Evolutionary conservation across 2,329 filamentous ascomycete genomes (phyloP), one percentile per base, ranked within the genome.

Genomic region (Microcyclosporella mali): DNA sequence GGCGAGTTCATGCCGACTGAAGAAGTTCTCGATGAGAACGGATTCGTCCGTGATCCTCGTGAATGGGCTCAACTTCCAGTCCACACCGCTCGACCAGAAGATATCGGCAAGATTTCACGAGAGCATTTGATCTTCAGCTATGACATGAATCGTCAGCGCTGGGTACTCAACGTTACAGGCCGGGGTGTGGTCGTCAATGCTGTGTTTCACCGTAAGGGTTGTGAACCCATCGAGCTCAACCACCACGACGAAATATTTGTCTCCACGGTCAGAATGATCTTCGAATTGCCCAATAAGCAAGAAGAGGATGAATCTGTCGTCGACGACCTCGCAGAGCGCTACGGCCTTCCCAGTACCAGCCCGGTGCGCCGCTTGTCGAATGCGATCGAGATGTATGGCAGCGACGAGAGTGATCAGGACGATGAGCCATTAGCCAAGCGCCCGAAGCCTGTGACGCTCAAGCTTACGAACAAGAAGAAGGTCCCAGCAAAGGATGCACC

Each of bases 51-150:
- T 30, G 61, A 68, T 45, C 55, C 63, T 17, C 59, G 60, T 19
- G 51, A 63, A 55, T 51, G 47, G 37, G 47, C 43, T 9, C 36
- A 42, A 21, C 34, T 88, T 37, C 78, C 79, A 27, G 85, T 89
- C 33, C 85, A 88, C 61, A 85, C 84, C 3, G 79, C 79, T 0
- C 75, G 79, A 47, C 75, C 78, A 2, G 70, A 64, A 46, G 78
- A 76, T 49, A 85, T 84, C 38, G 85, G 84, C 58, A 77, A 76
- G 38, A 88, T 89, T 41, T 89, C 85, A 3, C 73, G 84, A 47
- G 71, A 83, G 53, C 85, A 90, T 61, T 70, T 86, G 37, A 82
- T 80, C 56, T 86, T 90, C 53, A 70, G 76, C 35, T 89, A 82
- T 65, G 84, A 85, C 56, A 71, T 76, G 48, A 69, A 78, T 10